Evolutionary conservation across 2,329 filamentous ascomycete genomes (phyloP).

Genomic region (Onygenales sp.): DNA sequence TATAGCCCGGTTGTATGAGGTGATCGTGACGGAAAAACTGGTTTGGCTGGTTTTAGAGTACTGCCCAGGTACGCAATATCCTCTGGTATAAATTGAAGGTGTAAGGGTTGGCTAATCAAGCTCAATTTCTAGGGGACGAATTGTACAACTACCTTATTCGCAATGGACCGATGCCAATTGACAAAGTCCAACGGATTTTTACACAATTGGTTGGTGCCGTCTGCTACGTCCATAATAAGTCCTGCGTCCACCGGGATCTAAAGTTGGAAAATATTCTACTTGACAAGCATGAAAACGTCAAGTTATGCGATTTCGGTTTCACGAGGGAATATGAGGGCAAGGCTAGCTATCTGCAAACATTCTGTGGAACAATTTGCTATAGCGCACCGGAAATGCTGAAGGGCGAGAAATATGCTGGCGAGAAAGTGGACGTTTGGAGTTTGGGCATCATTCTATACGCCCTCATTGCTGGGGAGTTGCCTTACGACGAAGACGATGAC

Average conservation of each 20-base stretch:
- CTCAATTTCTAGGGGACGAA: conserved; percentile 62
- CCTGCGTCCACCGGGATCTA: conserved; percentile 90
- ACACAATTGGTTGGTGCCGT: conserved; percentile 92
- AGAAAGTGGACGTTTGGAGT: conserved; percentile 98
- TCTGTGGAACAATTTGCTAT: conserved; percentile 96
- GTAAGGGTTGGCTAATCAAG: conserved; percentile 6
- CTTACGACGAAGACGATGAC: conserved; percentile 95
- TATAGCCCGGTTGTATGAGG: conserved; percentile 92
- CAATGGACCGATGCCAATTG: conserved; percentile 70
- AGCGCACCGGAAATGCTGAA: conserved; percentile 98
- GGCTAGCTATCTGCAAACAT: conserved; percentile 89
- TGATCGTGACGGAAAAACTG: conserved; percentile 88
- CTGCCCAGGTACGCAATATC: conserved; percentile 60
- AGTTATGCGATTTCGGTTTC: conserved; percentile 95
- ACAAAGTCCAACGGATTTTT: conserved; percentile 92
- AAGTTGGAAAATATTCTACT: conserved; percentile 95
- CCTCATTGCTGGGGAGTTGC: conserved; percentile 68
- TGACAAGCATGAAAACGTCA: conserved; percentile 95
- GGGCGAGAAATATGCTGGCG: conserved; percentile 93
- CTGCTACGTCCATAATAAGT: conserved; percentile 86
- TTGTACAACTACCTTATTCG: conserved; percentile 91
- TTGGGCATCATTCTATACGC: conserved; percentile 86
- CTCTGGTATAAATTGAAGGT: conserved; percentile 6
- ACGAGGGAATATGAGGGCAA: conserved; percentile 95
- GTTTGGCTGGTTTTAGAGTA: conserved; percentile 98